Evolutionary conservation across 2,329 filamentous ascomycete genomes (phyloP), one percentile per base, ranked within the genome.

Genomic region (Epichloe hybrida): DNA sequence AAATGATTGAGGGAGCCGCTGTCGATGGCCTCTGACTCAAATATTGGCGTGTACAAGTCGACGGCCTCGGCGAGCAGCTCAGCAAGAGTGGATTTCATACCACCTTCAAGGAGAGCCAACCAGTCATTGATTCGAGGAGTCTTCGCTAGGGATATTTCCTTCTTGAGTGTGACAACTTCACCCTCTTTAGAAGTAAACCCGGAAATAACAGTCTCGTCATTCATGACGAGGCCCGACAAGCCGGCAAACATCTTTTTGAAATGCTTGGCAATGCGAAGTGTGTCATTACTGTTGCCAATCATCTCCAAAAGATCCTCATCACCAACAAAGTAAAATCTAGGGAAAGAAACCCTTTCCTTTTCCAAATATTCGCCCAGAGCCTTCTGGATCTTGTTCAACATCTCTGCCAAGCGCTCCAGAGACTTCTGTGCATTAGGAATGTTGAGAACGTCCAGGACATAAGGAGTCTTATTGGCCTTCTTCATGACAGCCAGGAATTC

Each of bases 171-270:
- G 47, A 98, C 88, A 55, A 83, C 77, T 68, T 99, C 93, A 49
- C 85, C 90, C 68, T 99, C 94, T 64, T 95, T 96, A 0, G 93
- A 98, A 2, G 86, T 93, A 61, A 97, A 91, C 6, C 89, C 91
- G 27, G 85, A 84, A 56, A 99, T 97, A 55, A 88, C 81, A 27
- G 83, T 81, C 59, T 96, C 87, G 50, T 97, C 89, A 57, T 95
- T 45, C 74, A 96, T 91, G 41, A 90, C 74, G 37, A 98, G 77
- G 3, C 93, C 93, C 4, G 85, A 91, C 46, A 98, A 76, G 55
- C 93, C 93, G 56, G 94, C 93, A 73, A 99, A 99, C 93, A 99
- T 99, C 75, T 99, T 99, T 67, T 95, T 91, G 74, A 99, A 89
- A 72, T 99, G 94, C 67, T 98, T 98, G 40, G 93, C 88, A 58